phyloP scores from a whole-genome alignment of 2,329 filamentous ascomycete genomes.

The Pestalotiopsis fici region DNA sequence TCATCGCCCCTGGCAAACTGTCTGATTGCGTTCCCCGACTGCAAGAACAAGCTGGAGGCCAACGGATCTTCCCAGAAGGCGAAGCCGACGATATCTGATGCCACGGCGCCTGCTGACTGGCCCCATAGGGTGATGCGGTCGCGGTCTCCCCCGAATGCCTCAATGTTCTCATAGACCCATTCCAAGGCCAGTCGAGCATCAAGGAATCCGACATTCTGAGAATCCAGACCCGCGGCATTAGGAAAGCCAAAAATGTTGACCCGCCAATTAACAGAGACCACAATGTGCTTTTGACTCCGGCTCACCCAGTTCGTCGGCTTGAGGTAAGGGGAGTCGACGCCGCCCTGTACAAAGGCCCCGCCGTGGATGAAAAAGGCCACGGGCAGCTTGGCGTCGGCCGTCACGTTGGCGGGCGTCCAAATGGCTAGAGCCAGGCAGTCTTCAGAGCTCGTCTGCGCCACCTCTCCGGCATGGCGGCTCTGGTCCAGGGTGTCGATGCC shows the following conservation, averaged over 20 bases:
- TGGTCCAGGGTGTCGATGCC: slow-evolving; percentile 2
- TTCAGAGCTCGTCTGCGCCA: slow-evolving; percentile 8
- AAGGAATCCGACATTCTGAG: slow-evolving; percentile 31
- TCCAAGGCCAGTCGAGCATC: slow-evolving; percentile 36
- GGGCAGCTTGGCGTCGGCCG: slow-evolving; percentile 9
- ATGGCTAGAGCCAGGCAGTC: slow-evolving; percentile 14
- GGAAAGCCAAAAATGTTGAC: slow-evolving; percentile 39
- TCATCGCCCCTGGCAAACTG: slow-evolving; percentile 14
- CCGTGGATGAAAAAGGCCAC: slow-evolving; percentile 15
- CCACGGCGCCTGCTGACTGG: slow-evolving; percentile 12
- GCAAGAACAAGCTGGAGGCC: slow-evolving; percentile 9
- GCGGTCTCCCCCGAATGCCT: slow-evolving; percentile 32
- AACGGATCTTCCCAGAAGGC: slow-evolving; percentile 11
- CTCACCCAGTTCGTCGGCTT: slow-evolving; percentile 24
- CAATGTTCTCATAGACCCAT: slow-evolving; percentile 36
- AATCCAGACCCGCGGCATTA: slow-evolving; percentile 25
- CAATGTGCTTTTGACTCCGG: slow-evolving; percentile 27
- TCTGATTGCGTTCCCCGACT: slow-evolving; percentile 10
- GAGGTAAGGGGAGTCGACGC: slow-evolving; percentile 19
- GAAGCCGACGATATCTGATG: slow-evolving; percentile 8
- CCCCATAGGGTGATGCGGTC: slow-evolving; percentile 15
- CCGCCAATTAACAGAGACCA: slow-evolving; percentile 36
- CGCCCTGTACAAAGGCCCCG: slow-evolving; percentile 10
- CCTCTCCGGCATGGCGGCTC: not conserved
- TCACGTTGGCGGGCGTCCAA: slow-evolving; percentile 9